Base-by-base conservation (phyloP, 169 alveolate species). In the Eimeria falciformis region DNA sequence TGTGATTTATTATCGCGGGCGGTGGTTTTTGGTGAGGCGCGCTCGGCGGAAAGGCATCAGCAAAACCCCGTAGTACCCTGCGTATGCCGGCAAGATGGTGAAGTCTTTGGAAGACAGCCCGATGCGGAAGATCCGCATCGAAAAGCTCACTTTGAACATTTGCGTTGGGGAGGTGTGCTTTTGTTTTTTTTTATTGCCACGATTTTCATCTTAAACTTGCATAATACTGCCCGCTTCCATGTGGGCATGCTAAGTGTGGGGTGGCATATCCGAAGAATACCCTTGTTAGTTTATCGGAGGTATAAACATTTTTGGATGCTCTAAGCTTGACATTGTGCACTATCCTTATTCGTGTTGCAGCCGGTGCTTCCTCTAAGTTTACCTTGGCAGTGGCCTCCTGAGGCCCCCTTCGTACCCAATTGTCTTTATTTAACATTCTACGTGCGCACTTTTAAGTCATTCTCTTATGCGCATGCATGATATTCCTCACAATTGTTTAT, bases 91-190 rank as follows among this genome's bases (percentile, higher is more conserved):
- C 81, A 89, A 50, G 55, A 89, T 89, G 93, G 94, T 81, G 91
- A 71, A 91, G 90, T 46, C 71, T 46, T 62, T 77, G 68, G 91
- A 85, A 45, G 95, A 91, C 90, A 99, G 98, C 96, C 99, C 98
- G 91, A 99, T 99, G 99, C 98, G 99, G 95, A 98, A 98, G 93
- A 98, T 99, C 96, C 98, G 98, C 94, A 98, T 99, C 88, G 99
- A 97, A 91, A 99, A 99, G 95, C 98, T 99, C 90, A 99, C 98
- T 91, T 98, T 99, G 92, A 99, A 99, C 97, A 98, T 99, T 95
- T 97, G 99, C 89, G 99, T 98, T 46, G 99, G 99, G 62, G 99
- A 98, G 97, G 98, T 97, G 91, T 69, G 97, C 25, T 11, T 73
- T 40, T 43, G 9, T 4, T 14, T 33, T 37, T 37, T 3, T 5